phyloP scores from a whole-genome alignment of 2,329 filamentous ascomycete species.

The Pleoardoris graminearum region DNA sequence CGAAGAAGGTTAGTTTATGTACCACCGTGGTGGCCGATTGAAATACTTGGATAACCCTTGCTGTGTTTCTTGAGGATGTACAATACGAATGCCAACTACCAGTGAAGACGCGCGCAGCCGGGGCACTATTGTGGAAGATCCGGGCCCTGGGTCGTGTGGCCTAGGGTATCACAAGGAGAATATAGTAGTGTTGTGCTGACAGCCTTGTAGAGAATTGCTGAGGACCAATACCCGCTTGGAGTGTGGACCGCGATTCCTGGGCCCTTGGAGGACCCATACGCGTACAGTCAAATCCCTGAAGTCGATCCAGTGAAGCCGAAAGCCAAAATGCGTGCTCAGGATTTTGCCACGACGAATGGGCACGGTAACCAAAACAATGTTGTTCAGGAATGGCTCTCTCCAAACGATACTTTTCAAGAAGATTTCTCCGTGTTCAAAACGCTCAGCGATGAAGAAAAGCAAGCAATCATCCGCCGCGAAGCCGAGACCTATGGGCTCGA shows the following conservation, averaged over 20 bases:
- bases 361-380: slow-evolving; percentile 37
- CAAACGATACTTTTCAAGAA: slow-evolving; percentile 28
- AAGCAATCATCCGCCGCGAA: slow-evolving; percentile 57
- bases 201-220: neutral
- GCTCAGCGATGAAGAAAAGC: slow-evolving; percentile 44
- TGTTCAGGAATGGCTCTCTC: slow-evolving; percentile 42
- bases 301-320: neutral
- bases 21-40: no score
- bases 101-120: no score
- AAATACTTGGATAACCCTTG: no score
- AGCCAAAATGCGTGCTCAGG: slow-evolving; percentile 23
- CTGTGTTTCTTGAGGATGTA: no score
- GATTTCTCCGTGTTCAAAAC: slow-evolving; percentile 38
- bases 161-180: no score
- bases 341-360: slow-evolving; percentile 14
- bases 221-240: neutral
- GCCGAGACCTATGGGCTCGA: slow-evolving; percentile 69
- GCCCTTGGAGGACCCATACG: neutral
- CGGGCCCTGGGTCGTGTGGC: no score
- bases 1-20: neutral
- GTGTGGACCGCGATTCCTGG: neutral
- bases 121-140: no score
- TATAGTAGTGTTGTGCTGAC: no score
- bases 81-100: no score
- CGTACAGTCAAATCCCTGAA: neutral